Evolutionary conservation across 495 filamentous ascomycete genomes (phyloP).

Genomic region (Glarea lozoyensis): DNA sequence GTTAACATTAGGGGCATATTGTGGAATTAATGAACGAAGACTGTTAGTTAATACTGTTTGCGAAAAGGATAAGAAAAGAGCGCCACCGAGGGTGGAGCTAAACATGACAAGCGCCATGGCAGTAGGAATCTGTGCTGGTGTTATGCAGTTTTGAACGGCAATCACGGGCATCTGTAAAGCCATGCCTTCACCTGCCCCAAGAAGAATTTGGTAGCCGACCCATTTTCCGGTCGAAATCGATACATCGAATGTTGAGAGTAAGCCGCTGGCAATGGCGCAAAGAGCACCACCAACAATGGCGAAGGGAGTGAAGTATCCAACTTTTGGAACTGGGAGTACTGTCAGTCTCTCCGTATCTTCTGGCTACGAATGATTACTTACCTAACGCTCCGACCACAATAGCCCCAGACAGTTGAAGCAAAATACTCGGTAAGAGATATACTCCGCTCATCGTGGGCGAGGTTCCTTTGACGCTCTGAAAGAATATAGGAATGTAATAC

Average conservation of each 20-base stretch:
- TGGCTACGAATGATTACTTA: constrained; percentile 54
- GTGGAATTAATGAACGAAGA: constrained; percentile 14
- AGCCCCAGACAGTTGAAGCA: constrained; percentile 29
- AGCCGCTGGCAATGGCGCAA: constrained; percentile 22
- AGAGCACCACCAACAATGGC: constrained; percentile 8
- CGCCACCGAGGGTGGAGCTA: constrained; percentile 24
- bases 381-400: constrained; percentile 60
- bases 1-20: constrained; percentile 24
- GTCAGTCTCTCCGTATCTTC: constrained; percentile 40
- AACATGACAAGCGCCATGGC: constrained; percentile 25
- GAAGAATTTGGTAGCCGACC: constrained; percentile 24
- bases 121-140: constrained; percentile 18
- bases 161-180: constrained; percentile 21
- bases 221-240: constrained; percentile 6
- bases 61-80: constrained; percentile 25
- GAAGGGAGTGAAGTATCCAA: constrained; percentile 53
- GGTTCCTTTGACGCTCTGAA: constrained; percentile 58
- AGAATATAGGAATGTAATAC: constrained; percentile 82
- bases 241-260: constrained; percentile 22
- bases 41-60: constrained; percentile 27
- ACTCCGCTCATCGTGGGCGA: constrained; percentile 60
- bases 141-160: constrained; percentile 27
- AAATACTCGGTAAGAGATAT: constrained; percentile 48
- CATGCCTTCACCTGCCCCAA: constrained; percentile 1
- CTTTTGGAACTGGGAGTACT: constrained; percentile 34